Percentiles rank a stretch among this genome's conserved stretches.
Evolutionary conservation across 257 asterid species (phyloP).

Genomic region (Solanum pennellii): DNA sequence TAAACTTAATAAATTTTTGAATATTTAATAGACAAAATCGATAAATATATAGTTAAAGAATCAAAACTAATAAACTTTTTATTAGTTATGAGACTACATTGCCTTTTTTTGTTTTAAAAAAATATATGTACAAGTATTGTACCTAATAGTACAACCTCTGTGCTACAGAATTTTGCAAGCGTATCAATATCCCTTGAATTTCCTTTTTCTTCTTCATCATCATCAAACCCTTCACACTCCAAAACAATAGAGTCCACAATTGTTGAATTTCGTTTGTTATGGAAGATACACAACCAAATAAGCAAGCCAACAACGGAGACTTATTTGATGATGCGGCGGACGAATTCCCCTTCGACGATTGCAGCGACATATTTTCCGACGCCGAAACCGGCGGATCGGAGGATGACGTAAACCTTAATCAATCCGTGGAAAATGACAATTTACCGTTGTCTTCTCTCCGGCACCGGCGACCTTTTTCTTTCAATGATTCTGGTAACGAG

Average conservation of each 20-base stretch:
- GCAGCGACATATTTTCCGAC: conserved; percentile 16
- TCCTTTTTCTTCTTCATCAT: background rate
- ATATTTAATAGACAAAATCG: too few species aligned
- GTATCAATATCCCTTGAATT: background rate
- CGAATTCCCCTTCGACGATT: conserved; percentile 42
- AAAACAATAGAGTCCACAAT: background rate
- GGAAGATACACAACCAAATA: conserved; percentile 23
- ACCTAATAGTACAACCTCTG: too few species aligned
- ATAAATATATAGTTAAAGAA: too few species aligned
- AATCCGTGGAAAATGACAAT: conserved; percentile 7
- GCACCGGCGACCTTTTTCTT: conserved; percentile 23
- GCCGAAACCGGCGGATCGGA: conserved; percentile 11
- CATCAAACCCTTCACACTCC: background rate
- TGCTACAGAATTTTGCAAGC: background rate
- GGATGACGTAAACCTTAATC: background rate
- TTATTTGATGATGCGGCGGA: conserved; percentile 44
- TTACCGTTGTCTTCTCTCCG: conserved; percentile 22
- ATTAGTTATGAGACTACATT: too few species aligned
- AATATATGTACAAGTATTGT: too few species aligned
- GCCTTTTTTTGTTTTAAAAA: too few species aligned
- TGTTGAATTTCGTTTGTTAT: background rate
- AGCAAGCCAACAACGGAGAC: conserved; percentile 6
- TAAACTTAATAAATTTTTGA: too few species aligned
- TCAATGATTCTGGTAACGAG: conserved; percentile 10
- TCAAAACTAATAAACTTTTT: too few species aligned